A percentile compares a stretch with the other conserved stretches of the same genome.
Conservation (phyloP, 371 early-diverging fungal species). For the Synchytrium microbalum region DNA sequence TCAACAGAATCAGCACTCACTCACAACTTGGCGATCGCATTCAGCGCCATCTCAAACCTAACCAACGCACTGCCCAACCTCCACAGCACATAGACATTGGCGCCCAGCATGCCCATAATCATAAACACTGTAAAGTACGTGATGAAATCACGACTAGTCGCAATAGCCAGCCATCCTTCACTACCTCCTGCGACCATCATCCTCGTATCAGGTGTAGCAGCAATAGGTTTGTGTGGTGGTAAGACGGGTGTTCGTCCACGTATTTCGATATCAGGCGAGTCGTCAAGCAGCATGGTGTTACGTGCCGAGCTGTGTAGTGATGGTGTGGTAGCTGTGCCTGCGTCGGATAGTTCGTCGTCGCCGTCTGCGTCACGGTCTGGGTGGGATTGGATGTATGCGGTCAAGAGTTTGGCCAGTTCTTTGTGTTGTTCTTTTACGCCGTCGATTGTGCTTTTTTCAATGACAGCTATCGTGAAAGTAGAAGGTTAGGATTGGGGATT, state of each 20-base stretch:
- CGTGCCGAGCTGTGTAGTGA: too few species aligned
- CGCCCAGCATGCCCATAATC: neutral
- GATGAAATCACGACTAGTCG: too few species aligned
- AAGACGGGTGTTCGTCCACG: neutral
- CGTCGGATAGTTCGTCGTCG: neutral
- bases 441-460: neutral
- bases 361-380: neutral
- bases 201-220: neutral
- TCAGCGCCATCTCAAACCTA: too few species aligned
- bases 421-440: neutral
- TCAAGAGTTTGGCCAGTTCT: neutral
- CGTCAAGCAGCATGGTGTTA: neutral
- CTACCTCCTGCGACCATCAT: neutral
- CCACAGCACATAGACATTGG: neutral
- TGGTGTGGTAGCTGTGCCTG: neutral
- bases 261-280: neutral
- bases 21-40: too few species aligned
- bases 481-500: neutral
- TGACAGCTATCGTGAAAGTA: neutral
- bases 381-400: neutral
- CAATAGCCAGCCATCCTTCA: neutral
- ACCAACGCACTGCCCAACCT: neutral
- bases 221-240: neutral
- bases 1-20: too few species aligned
- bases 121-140: too few species aligned